Evolutionary conservation across 306 rosid genomes (phyloP).

Genomic region (Sophora flavescens): DNA sequence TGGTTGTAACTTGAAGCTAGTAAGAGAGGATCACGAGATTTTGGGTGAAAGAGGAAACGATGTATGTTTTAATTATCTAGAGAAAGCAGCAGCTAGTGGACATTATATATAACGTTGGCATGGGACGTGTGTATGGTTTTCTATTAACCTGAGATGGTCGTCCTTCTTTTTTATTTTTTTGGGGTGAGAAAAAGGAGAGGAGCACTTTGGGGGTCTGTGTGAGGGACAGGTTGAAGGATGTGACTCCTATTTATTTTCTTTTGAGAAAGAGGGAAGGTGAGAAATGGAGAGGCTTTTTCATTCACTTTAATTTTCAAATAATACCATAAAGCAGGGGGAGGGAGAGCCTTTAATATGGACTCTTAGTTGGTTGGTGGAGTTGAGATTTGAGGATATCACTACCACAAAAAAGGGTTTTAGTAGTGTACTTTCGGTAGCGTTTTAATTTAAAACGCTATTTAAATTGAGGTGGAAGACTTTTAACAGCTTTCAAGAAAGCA

Average conservation of each 20-base stretch:
- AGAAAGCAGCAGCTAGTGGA: not conserved
- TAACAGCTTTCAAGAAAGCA: too few species aligned
- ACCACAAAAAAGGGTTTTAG: too few species aligned
- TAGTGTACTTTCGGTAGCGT: too few species aligned
- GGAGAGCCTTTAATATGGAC: not conserved
- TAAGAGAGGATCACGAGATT: slow-evolving; percentile 10
- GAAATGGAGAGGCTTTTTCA: slow-evolving; percentile 17
- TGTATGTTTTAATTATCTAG: slow-evolving; percentile 10
- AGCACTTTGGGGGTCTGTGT: slow-evolving; percentile 29
- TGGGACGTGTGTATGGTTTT: not conserved
- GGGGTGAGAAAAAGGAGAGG: slow-evolving; percentile 11
- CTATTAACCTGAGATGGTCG: slow-evolving; percentile 18
- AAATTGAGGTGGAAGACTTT: too few species aligned
- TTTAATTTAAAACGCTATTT: too few species aligned
- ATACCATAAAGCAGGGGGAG: slow-evolving; percentile 7
- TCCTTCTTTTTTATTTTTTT: not conserved
- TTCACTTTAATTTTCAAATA: slow-evolving; percentile 1
- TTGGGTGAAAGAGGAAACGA: not conserved
- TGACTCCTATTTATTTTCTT: not conserved
- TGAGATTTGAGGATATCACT: not conserved
- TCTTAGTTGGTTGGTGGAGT: slow-evolving; percentile 10
- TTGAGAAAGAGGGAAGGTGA: not conserved
- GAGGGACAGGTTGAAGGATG: slow-evolving; percentile 42
- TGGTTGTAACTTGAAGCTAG: not conserved
- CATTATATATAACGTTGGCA: slow-evolving; percentile 22